Evolutionary conservation across 805 yeast species (phyloP), one percentile per base, ranked within the genome.

Genomic region (Yarrowia sp.): DNA sequence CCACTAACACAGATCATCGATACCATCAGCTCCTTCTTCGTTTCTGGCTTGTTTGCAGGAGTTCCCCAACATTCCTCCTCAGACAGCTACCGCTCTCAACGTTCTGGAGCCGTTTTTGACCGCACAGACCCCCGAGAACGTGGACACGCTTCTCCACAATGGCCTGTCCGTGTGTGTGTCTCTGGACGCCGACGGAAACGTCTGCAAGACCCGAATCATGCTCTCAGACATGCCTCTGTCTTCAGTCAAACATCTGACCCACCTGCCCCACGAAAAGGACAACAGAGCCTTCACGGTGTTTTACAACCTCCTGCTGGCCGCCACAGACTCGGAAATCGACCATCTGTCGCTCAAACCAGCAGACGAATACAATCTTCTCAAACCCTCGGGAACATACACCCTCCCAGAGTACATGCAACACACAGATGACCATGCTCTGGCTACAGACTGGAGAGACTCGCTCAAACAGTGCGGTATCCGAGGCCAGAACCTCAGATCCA

Each of bases 381-480:
- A 69, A 10, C 70, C 68, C 40, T 74, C 77, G 5, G 73, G 70
- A 5, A 77, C 79, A 12, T 77, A 71, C 69, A 63, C 69, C 8
- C 72, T 79, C 11, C 80, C 81, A 2, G 74, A 70, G 26, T 79
- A 79, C 80, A 79, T 78, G 52, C 70, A 72, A 32, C 73, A 74
- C 63, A 76, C 81, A 1, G 81, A 79, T 58, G 81, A 79, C 69
- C 71, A 76, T 42, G 79, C 81, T 1, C 71, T 79, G 35, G 82
- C 81, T 10, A 75, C 76, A 48, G 82, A 80, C 70, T 80, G 83
- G 83, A 73, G 78, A 10, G 79, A 78, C 61, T 77, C 81, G 8
- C 72, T 78, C 16, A 55, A 73, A 3, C 77, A 75, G 55, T 75
- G 80, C 49, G 76, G 80, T 12, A 74, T 79, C 53, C 72, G 72